Evolutionary conservation across 441 rosid species (phyloP).

Genomic region (Gossypium laxum): DNA sequence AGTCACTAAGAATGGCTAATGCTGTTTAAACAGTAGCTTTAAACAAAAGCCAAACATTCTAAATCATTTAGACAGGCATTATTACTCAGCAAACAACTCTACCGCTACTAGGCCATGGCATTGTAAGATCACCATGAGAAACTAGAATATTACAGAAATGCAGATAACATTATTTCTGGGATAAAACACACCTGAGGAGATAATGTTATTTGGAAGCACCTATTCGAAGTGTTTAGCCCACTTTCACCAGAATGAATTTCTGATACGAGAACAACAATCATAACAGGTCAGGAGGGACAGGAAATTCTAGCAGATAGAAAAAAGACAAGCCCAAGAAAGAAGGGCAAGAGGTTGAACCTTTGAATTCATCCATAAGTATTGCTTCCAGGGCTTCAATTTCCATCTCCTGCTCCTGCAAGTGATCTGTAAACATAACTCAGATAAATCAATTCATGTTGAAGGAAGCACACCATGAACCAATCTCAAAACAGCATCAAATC

Average conservation of each 20-base stretch:
- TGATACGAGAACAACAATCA: slow-evolving; percentile 21
- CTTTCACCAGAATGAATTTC: slow-evolving; percentile 86
- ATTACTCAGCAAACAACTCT: slow-evolving; percentile 3
- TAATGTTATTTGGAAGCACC: slow-evolving; percentile 67
- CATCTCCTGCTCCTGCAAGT: slow-evolving; percentile 81
- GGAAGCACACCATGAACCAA: neutral
- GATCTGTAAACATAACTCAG: slow-evolving; percentile 35
- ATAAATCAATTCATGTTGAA: neutral
- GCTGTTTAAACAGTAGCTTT: neutral
- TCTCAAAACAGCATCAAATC: neutral
- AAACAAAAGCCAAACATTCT: neutral
- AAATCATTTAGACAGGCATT: neutral
- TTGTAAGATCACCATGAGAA: neutral
- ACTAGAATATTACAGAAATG: neutral
- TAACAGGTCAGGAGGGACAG: slow-evolving; percentile 4
- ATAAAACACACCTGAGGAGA: slow-evolving; percentile 52
- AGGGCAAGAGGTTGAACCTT: slow-evolving; percentile 35
- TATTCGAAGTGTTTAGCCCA: slow-evolving; percentile 69
- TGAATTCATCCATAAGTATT: slow-evolving; percentile 86
- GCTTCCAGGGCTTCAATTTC: slow-evolving; percentile 93
- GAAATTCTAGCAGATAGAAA: slow-evolving; percentile 13
- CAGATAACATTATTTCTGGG: neutral
- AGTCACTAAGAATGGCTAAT: neutral
- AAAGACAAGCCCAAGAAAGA: slow-evolving; percentile 5
- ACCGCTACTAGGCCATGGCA: neutral